A percentile compares a stretch with the other conserved stretches of the same genome.
Evolutionary conservation across 306 rosid genomes (phyloP).

Genomic region (Acacia melanoxylon): DNA sequence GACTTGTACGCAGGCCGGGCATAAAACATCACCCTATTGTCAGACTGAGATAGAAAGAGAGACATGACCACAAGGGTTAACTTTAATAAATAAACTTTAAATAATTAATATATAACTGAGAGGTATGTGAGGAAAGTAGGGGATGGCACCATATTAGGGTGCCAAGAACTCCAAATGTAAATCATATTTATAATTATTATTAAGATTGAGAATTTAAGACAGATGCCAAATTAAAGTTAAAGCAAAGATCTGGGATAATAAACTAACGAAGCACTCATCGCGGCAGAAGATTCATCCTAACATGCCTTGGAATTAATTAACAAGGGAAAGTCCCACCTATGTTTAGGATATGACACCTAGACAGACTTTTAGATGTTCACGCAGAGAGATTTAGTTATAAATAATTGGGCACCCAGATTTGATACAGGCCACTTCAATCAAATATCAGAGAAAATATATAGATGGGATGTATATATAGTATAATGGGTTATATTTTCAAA

Average conservation of each 20-base stretch:
- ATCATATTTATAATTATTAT: constrained; percentile 13
- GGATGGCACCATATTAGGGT: not conserved
- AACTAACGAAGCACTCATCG: constrained; percentile 31
- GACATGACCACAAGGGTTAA: constrained; percentile 29
- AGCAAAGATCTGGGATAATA: constrained; percentile 32
- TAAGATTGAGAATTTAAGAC: constrained; percentile 25
- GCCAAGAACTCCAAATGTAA: constrained; percentile 26
- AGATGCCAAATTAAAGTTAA: constrained; percentile 28
- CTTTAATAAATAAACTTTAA: not conserved
- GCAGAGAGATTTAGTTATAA: constrained; percentile 39
- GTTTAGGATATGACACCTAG: constrained; percentile 25
- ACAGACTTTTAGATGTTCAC: constrained; percentile 29
- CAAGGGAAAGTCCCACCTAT: constrained; percentile 22
- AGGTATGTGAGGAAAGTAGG: not conserved
- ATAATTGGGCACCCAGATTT: constrained; percentile 60
- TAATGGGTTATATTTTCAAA: constrained; percentile 52
- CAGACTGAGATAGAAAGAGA: constrained; percentile 44
- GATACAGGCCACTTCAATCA: constrained; percentile 48
- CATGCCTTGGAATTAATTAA: constrained; percentile 35
- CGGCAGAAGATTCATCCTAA: constrained; percentile 29
- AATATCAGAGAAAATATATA: constrained; percentile 38
- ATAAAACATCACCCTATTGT: constrained; percentile 43
- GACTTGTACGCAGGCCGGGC: constrained; percentile 30
- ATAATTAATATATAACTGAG: not conserved
- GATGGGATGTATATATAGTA: constrained; percentile 33